Conservation (phyloP, 2,329 filamentous ascomycete genomes). For the Cladosporium halotolerans region DNA sequence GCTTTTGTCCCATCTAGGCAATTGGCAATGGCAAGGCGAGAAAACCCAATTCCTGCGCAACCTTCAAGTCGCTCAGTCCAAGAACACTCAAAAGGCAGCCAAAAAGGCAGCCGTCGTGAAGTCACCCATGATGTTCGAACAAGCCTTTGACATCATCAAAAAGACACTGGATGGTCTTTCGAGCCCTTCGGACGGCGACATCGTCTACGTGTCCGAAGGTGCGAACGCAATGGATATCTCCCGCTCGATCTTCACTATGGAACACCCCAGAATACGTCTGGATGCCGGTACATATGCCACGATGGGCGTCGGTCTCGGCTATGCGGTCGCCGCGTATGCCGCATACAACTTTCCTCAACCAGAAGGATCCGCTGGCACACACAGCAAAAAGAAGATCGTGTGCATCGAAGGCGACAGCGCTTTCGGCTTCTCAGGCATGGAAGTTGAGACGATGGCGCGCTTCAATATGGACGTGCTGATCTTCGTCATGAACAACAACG, state of each 20-base stretch:
- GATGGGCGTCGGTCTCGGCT: conserved; percentile 54
- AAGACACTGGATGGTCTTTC: conserved; percentile 42
- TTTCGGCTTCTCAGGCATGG: conserved; percentile 50
- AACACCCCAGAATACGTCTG: conserved; percentile 49
- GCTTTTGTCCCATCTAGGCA: conserved; percentile 35
- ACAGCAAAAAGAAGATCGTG: conserved; percentile 46
- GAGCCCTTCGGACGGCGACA: conserved; percentile 39
- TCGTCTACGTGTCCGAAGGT: conserved; percentile 54
- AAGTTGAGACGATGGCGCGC: conserved; percentile 52
- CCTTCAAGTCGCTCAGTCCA: conserved; percentile 33
- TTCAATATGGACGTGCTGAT: conserved; percentile 50
- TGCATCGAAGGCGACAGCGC: conserved; percentile 52
- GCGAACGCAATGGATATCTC: conserved; percentile 59
- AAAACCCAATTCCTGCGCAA: conserved; percentile 30
- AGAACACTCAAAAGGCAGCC: conserved; percentile 44
- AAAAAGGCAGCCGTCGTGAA: conserved; percentile 37
- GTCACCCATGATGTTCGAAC: conserved; percentile 44
- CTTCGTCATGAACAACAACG: conserved; percentile 35
- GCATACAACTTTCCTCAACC: conserved; percentile 45
- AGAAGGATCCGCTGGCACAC: conserved; percentile 29
- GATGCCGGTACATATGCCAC: conserved; percentile 55
- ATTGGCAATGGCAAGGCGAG: conserved; percentile 39
- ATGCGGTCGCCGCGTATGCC: conserved; percentile 50
- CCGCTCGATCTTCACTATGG: conserved; percentile 48
- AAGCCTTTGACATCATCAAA: conserved; percentile 49